A percentile compares a stretch with the other conserved stretches of the same genome.
These are phyloP conservation scores for Harrya chromipes DNA, from an alignment of 768 basidiomycete genomes.

Conservation along the genomic window DNA sequence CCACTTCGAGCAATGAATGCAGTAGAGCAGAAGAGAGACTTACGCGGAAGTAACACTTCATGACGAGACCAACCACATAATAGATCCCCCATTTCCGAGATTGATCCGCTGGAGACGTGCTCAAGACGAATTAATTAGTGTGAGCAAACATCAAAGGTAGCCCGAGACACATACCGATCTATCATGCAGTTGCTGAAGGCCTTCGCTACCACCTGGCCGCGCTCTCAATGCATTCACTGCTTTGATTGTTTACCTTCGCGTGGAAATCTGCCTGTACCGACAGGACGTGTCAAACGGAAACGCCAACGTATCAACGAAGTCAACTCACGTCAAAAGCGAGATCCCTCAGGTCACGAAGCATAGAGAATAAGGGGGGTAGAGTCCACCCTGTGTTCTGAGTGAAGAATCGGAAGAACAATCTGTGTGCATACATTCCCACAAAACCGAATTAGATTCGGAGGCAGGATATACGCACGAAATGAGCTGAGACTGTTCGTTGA, in stretches of 20 bases:
- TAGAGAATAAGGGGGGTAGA: slow-evolving; percentile 76
- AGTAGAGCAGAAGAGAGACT: slow-evolving; percentile 26
- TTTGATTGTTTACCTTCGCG: slow-evolving; percentile 53
- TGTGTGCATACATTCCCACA: slow-evolving; percentile 24
- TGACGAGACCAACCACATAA: slow-evolving; percentile 82
- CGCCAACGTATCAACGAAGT: neutral
- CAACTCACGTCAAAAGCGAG: slow-evolving; percentile 74
- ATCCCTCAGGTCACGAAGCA: slow-evolving; percentile 78
- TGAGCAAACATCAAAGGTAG: neutral
- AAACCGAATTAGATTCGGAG: neutral
- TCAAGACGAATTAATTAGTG: slow-evolving; percentile 19
- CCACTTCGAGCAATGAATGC: neutral
- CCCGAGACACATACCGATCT: slow-evolving; percentile 52
- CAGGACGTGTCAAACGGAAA: neutral
- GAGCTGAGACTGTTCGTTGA: slow-evolving; percentile 74
- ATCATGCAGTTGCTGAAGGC: slow-evolving; percentile 88
- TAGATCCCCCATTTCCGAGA: slow-evolving; percentile 91
- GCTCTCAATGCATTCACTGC: slow-evolving; percentile 76
- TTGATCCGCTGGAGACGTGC: slow-evolving; percentile 66
- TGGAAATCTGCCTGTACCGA: slow-evolving; percentile 55
- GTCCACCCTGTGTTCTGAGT: slow-evolving; percentile 85
- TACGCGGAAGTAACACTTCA: slow-evolving; percentile 95
- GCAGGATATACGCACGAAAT: slow-evolving; percentile 58
- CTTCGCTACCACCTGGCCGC: slow-evolving; percentile 83
- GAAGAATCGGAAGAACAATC: slow-evolving; percentile 76